These are phyloP conservation scores for Stephanodiscus triporus DNA, from an alignment of 108 stramenopile species.

Conservation along the genomic window DNA sequence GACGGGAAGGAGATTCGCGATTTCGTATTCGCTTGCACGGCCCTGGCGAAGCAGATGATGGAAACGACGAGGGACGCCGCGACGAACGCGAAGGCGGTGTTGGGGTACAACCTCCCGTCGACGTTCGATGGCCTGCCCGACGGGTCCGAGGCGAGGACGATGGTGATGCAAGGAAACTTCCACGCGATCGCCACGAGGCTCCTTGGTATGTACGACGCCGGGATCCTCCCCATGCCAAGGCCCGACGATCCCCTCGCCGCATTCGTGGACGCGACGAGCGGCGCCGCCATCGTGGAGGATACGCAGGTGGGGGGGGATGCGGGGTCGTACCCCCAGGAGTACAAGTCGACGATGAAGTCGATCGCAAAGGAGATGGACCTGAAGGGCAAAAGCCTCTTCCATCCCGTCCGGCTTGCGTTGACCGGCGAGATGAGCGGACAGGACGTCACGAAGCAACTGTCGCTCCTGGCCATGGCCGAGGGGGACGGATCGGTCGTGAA, in stretches of 20 bases:
- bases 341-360: conserved; percentile 85
- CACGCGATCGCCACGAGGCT: conserved; percentile 64
- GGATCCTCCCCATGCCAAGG: conserved; percentile 68
- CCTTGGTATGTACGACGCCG: conserved; percentile 56
- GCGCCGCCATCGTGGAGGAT: conserved; percentile 74
- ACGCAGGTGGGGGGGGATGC: conserved; percentile 61
- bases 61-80: conserved; percentile 91
- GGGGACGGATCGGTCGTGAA: conserved; percentile 65
- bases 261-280: conserved; percentile 74
- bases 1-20: conserved; percentile 52
- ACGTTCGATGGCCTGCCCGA: conserved; percentile 69
- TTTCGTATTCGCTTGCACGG: conserved; percentile 78
- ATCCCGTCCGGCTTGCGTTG: conserved; percentile 91
- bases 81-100: conserved; percentile 75
- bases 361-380: conserved; percentile 84
- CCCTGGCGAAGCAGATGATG: conserved; percentile 89
- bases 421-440: conserved; percentile 97
- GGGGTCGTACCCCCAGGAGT: conserved; percentile 59
- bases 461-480: conserved; percentile 71
- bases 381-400: conserved; percentile 93
- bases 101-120: conserved; percentile 79
- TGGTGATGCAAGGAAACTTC: conserved; percentile 85
- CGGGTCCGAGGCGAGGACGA: conserved; percentile 67
- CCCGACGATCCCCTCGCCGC: conserved; percentile 57
- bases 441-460: conserved; percentile 95